phyloP scores from a whole-genome alignment of 2,329 filamentous ascomycete species.

The Anthostomella pinea region DNA sequence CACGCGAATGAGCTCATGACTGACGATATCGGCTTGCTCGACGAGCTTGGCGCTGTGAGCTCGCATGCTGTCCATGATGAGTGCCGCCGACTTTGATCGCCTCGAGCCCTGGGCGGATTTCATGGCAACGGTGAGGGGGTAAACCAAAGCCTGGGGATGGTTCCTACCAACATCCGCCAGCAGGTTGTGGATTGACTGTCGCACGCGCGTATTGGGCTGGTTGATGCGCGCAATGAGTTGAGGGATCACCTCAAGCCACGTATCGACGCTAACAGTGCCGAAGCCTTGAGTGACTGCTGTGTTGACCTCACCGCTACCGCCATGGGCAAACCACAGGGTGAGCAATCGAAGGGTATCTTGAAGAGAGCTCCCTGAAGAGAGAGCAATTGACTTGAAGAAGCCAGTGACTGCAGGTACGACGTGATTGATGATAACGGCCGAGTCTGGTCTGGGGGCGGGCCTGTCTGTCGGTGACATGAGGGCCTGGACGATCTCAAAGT shows the following conservation, averaged over 20 bases:
- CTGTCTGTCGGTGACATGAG: constrained; percentile 66
- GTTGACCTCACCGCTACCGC: constrained; percentile 84
- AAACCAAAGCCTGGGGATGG: constrained; percentile 94
- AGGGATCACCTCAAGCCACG: constrained; percentile 97
- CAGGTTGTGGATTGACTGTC: constrained; percentile 87
- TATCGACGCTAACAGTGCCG: constrained; percentile 88
- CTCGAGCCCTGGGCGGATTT: constrained; percentile 82
- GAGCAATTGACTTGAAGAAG: constrained; percentile 94
- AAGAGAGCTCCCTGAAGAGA: constrained; percentile 87
- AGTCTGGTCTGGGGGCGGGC: constrained; percentile 48
- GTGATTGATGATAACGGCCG: constrained; percentile 73
- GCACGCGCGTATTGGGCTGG: constrained; percentile 84
- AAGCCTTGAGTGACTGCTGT: constrained; percentile 87
- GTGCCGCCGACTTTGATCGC: constrained; percentile 80
- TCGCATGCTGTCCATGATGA: constrained; percentile 98
- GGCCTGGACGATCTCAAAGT: constrained; percentile 95
- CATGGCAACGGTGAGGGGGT: constrained; percentile 95
- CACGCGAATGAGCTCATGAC: constrained; percentile 93
- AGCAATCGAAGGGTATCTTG: constrained; percentile 92
- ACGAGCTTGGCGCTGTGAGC: constrained; percentile 90
- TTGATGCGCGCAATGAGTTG: constrained; percentile 97
- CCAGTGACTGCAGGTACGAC: constrained; percentile 93
- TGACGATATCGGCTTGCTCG: constrained; percentile 92
- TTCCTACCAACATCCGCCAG: constrained; percentile 89
- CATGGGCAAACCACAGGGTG: constrained; percentile 95